Conservation (phyloP, 768 basidiomycete species). For the Harrya chromipes region DNA sequence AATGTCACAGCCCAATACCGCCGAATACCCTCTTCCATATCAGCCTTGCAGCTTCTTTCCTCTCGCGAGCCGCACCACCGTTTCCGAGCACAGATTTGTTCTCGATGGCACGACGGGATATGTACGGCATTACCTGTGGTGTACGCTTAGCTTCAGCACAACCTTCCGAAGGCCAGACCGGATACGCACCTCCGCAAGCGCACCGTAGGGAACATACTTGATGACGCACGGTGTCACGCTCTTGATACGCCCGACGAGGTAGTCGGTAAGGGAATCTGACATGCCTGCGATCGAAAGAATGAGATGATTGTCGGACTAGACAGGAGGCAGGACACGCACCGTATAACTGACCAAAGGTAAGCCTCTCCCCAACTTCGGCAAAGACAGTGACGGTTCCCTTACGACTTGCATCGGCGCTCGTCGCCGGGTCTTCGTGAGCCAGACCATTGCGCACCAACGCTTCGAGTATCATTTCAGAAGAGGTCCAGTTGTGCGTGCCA, state of each 20-base stretch:
- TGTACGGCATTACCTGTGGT: constrained; percentile 83
- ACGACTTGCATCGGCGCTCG: constrained; percentile 12
- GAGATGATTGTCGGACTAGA: background rate
- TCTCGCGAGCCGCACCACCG: constrained; percentile 52
- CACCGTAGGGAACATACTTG: constrained; percentile 83
- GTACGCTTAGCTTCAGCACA: background rate
- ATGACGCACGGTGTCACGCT: constrained; percentile 65
- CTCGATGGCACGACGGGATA: constrained; percentile 85
- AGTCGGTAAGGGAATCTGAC: constrained; percentile 77
- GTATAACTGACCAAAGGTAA: constrained; percentile 79
- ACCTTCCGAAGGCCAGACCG: background rate
- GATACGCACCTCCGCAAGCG: constrained; percentile 53
- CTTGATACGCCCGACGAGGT: constrained; percentile 54
- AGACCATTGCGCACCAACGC: constrained; percentile 58
- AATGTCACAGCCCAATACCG: constrained; percentile 16
- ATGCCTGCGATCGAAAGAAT: constrained; percentile 53
- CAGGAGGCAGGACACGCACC: constrained; percentile 44
- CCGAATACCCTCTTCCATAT: constrained; percentile 35
- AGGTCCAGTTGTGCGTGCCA: constrained; percentile 83
- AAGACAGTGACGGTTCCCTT: constrained; percentile 40
- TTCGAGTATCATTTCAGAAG: constrained; percentile 57
- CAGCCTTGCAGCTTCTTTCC: constrained; percentile 25
- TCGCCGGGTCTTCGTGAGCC: constrained; percentile 19
- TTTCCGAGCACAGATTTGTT: constrained; percentile 85
- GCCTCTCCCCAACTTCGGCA: constrained; percentile 57